Percentiles rank a stretch among this genome's conserved stretches.
These are phyloP conservation scores for Eucalyptus sideroxylon DNA, from an alignment of 345 rosid species.

Conservation along the genomic window DNA sequence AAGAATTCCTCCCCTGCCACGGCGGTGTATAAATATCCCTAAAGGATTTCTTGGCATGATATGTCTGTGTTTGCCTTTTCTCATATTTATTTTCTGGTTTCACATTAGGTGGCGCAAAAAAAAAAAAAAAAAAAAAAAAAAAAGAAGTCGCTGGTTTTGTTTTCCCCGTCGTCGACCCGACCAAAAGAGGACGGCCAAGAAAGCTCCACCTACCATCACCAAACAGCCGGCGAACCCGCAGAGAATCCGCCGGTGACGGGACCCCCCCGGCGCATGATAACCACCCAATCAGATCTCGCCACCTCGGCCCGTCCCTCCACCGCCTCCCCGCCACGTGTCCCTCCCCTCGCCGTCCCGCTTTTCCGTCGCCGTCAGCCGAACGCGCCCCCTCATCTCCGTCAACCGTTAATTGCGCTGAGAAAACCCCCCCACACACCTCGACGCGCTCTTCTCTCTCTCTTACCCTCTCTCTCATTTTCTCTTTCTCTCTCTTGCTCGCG, in stretches of 20 bases:
- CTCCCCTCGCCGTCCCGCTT: background rate
- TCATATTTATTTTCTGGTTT: background rate
- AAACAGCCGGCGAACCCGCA: background rate
- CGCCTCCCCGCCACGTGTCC: slow-evolving; percentile 47
- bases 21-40: background rate
- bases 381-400: slow-evolving; percentile 10
- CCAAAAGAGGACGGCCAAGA: background rate
- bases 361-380: slow-evolving; percentile 40
- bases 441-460: background rate
- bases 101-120: background rate
- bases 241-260: slow-evolving; percentile 35
- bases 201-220: background rate
- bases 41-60: background rate
- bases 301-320: background rate
- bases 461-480: background rate
- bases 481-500: background rate
- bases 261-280: background rate
- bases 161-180: background rate
- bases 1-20: background rate
- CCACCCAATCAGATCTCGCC: background rate
- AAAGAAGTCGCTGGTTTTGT: background rate
- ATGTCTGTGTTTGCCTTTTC: background rate
- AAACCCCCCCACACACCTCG: background rate
- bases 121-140: background rate
- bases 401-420: background rate